Base-by-base conservation (phyloP, 2,329 filamentous ascomycete genomes). In the Monilinia fructigena region DNA sequence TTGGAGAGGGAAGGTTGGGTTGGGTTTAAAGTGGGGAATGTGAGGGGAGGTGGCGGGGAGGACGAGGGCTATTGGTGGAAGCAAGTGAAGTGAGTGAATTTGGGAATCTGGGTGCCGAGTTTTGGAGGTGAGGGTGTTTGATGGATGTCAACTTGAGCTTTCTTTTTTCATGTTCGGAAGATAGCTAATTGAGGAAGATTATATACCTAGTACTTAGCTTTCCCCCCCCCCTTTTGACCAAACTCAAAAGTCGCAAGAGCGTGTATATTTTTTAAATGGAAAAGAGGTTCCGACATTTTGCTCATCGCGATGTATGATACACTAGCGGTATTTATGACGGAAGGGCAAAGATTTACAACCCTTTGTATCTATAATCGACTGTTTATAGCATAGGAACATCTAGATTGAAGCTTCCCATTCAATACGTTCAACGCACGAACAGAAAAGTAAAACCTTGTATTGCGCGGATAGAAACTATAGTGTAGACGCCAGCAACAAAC, bases 71-170 rank as follows among this genome's bases (percentile, higher is more conserved):
- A 40, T 40, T 55, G 20, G 11, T 5, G 7, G 14, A 6, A 26
- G 11, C 26, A 10, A 4, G 23, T 45, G 10, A 12, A 50, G 20
- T 48, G 18, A n/a, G 55, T 47, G 26, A 47, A 31, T 47, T 58
- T 23, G 18, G 16, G n/a, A 20, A n/a, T 35, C 18, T 31, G 18
- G 8, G 31, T 59, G 6, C 31, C 31, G 31, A 1, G 20, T 14
- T 0, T 7, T 18, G 4, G 18, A n/a, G 5, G 12, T 18, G 12
- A n/a, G 26, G 0, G 4, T 3, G 5, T 18, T 10, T 6, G 18
- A 58, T 16, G 2, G 3, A 31, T 48, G 3, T n/a, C 31, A 26
- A n/a, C 6, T 42, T 10, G n/a, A 31, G 16, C 16, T 35, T 16
- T 47, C 10, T 31, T 3, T 3, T 52, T 26, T 28, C n/a, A 52